Conservation (phyloP, 1,139 yeast species). For the Candida sp. region DNA sequence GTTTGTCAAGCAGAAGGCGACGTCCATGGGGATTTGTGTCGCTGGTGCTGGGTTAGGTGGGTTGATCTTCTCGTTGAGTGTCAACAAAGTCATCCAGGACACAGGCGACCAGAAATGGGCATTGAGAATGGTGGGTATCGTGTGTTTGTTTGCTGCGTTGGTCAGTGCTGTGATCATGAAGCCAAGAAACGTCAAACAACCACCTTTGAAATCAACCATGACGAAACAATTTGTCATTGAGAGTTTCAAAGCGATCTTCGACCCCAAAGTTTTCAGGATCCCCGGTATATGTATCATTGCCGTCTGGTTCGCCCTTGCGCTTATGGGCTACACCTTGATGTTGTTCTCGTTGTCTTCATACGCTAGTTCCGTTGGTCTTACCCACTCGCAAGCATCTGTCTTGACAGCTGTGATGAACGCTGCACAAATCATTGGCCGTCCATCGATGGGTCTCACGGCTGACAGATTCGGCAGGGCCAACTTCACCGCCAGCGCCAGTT, state of each 20-base stretch:
- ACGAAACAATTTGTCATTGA: slow-evolving; percentile 21
- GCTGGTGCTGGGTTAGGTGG: slow-evolving; percentile 75
- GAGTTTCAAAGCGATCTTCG: slow-evolving; percentile 28
- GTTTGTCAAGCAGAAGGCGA: slow-evolving; percentile 60
- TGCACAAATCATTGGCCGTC: slow-evolving; percentile 71
- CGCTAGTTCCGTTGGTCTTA: slow-evolving; percentile 62
- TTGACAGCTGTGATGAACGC: slow-evolving; percentile 67
- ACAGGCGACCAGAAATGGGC: slow-evolving; percentile 72
- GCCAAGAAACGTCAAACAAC: slow-evolving; percentile 43
- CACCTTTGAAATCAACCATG: slow-evolving; percentile 26
- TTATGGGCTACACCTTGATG: slow-evolving; percentile 62
- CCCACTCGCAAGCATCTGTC: slow-evolving; percentile 57
- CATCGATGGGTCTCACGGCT: slow-evolving; percentile 59
- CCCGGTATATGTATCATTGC: slow-evolving; percentile 47
- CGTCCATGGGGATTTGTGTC: slow-evolving; percentile 64
- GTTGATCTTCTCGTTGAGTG: slow-evolving; percentile 52
- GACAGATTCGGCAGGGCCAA: slow-evolving; percentile 66
- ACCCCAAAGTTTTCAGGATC: slow-evolving; percentile 32
- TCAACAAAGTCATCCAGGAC: slow-evolving; percentile 48
- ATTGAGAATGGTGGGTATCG: slow-evolving; percentile 59
- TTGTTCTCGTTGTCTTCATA: slow-evolving; percentile 66
- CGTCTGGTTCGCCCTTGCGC: slow-evolving; percentile 59
- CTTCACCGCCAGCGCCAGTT: slow-evolving; percentile 39
- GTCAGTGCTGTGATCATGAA: slow-evolving; percentile 41
- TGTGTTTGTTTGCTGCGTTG: slow-evolving; percentile 45